A percentile compares a stretch with the other conserved stretches of the same genome.
These are phyloP conservation scores for Diutina mesorugosa DNA, from an alignment of 1,139 yeast genomes.

Conservation along the genomic window DNA sequence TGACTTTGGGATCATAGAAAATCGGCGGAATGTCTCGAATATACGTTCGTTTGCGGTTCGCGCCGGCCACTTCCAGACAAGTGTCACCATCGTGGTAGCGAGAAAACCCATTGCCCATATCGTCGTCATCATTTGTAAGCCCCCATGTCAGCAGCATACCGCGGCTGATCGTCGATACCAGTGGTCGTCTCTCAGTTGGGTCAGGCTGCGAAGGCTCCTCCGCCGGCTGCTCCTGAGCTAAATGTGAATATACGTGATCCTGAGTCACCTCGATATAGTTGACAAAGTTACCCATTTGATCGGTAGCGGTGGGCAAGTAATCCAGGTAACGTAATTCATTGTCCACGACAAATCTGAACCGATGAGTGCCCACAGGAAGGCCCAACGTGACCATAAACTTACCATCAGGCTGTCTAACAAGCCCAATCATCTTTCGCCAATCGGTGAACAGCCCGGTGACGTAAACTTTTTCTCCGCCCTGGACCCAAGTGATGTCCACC, in stretches of 20 bases:
- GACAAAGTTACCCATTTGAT: constrained; percentile 39
- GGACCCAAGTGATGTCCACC: constrained; percentile 82
- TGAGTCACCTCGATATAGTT: constrained; percentile 36
- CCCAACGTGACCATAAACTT: constrained; percentile 29
- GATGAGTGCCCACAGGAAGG: constrained; percentile 34
- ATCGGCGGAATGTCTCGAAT: constrained; percentile 77
- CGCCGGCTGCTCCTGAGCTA: constrained; percentile 8
- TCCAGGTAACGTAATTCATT: constrained; percentile 35
- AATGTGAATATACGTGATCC: constrained; percentile 21
- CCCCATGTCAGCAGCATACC: constrained; percentile 29
- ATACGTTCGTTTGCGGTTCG: constrained; percentile 24
- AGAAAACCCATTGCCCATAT: constrained; percentile 71
- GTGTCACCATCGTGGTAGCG: constrained; percentile 45
- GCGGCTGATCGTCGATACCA: not conserved
- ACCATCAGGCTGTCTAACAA: constrained; percentile 34
- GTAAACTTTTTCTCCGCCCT: constrained; percentile 80
- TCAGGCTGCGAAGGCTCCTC: constrained; percentile 9
- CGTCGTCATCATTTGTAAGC: constrained; percentile 54
- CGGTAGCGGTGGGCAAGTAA: constrained; percentile 36
- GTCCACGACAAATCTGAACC: constrained; percentile 35
- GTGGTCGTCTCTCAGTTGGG: constrained; percentile 3
- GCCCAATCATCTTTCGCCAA: constrained; percentile 39
- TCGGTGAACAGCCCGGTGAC: constrained; percentile 39
- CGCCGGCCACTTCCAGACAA: constrained; percentile 8
- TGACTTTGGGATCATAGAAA: constrained; percentile 61